Evolutionary conservation across 129 eudicot genomes (phyloP).

Genomic region (Logfia minima): DNA sequence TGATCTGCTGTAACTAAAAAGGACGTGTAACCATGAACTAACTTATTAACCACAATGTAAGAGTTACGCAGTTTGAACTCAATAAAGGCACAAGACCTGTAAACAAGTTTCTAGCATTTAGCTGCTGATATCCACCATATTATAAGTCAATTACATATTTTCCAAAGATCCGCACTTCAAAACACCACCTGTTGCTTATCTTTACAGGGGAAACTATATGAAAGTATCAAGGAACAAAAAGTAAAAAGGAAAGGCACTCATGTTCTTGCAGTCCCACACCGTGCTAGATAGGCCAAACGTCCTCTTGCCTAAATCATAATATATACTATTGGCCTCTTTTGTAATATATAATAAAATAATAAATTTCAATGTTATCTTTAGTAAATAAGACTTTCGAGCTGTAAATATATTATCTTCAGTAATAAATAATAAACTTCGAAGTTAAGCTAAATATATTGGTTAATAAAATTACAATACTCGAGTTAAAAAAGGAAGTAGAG

Average conservation of each 20-base stretch:
- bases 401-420: no score
- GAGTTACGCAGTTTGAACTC: neutral
- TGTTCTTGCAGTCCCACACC: neutral
- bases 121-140: neutral
- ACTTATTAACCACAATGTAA: neutral
- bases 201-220: neutral
- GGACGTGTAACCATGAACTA: neutral
- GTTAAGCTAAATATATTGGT: no score
- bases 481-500: no score
- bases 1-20: neutral
- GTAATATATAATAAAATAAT: no score
- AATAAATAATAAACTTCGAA: no score
- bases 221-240: neutral
- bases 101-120: neutral
- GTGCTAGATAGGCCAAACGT: no score
- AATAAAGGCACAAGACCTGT: neutral
- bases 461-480: no score
- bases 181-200: neutral
- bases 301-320: no score
- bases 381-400: no score
- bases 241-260: neutral
- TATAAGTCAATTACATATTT: neutral
- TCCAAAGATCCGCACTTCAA: neutral
- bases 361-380: no score
- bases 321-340: no score